phyloP scores from a whole-genome alignment of 495 filamentous ascomycete species.

The Penicillium antarcticum region DNA sequence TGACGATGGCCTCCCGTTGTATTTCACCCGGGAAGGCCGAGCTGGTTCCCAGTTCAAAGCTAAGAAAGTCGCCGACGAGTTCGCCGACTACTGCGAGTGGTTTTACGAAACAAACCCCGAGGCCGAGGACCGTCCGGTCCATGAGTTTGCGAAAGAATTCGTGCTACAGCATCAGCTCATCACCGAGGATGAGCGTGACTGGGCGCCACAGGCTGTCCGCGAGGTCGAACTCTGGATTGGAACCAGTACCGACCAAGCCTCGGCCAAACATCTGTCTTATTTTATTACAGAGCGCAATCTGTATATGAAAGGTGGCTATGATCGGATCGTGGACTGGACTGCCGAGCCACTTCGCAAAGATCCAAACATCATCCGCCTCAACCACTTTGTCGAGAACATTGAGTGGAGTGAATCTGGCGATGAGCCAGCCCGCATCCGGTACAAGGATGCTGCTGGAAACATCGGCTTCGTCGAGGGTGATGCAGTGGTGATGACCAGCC shows the following conservation, averaged over 20 bases:
- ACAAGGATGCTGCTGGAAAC: slow-evolving; percentile 13
- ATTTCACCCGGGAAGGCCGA: slow-evolving; percentile 21
- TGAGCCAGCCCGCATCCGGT: slow-evolving; percentile 8
- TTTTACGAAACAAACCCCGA: slow-evolving; percentile 24
- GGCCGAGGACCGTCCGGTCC: slow-evolving; percentile 17
- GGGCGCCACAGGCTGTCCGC: slow-evolving; percentile 23
- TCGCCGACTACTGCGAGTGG: slow-evolving; percentile 24
- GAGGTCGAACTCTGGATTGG: slow-evolving; percentile 24
- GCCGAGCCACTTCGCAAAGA: slow-evolving; percentile 10
- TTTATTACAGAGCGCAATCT: slow-evolving; percentile 26
- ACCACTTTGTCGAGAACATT: slow-evolving; percentile 17
- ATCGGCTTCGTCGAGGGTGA: slow-evolving; percentile 7
- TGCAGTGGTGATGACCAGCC: slow-evolving; percentile 21
- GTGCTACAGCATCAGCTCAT: slow-evolving; percentile 20
- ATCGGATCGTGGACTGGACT: slow-evolving; percentile 24
- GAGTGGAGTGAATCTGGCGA: slow-evolving; percentile 16
- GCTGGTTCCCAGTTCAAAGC: slow-evolving; percentile 25
- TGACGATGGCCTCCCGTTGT: slow-evolving; percentile 19
- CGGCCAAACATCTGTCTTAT: slow-evolving; percentile 23
- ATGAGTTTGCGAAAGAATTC: slow-evolving; percentile 21
- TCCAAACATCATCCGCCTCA: slow-evolving; percentile 14
- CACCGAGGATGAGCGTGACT: slow-evolving; percentile 21
- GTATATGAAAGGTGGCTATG: slow-evolving; percentile 26
- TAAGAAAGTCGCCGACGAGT: slow-evolving; percentile 26
- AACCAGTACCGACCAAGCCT: slow-evolving; percentile 17